Percentiles rank a stretch among this genome's conserved stretches.
These are phyloP conservation scores for Euphorbia lathyris DNA, from an alignment of 345 rosid species.

Conservation along the genomic window DNA sequence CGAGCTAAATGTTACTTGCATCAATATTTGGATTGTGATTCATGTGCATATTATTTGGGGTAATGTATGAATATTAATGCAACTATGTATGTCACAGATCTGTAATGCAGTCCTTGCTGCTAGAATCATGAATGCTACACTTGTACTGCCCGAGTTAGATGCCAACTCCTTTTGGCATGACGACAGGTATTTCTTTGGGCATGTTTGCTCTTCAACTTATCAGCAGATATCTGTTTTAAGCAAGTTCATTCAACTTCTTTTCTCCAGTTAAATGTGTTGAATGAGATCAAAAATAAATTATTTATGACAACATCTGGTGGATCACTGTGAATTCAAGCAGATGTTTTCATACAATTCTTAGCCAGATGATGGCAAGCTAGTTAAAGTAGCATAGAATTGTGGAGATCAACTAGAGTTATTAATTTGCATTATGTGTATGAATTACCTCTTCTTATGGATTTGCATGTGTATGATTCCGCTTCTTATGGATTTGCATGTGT, in stretches of 20 bases:
- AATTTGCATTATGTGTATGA: background rate
- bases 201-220: background rate
- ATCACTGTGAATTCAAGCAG: background rate
- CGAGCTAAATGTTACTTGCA: background rate
- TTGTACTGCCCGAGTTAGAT: constrained; percentile 93
- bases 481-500: too few relatives aligned
- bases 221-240: background rate
- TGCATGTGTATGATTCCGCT: too few relatives aligned
- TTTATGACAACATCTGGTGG: background rate
- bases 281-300: background rate
- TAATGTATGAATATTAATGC: background rate
- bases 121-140: constrained; percentile 97
- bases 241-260: background rate
- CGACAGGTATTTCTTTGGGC: constrained; percentile 60
- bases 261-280: background rate
- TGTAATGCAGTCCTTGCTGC: constrained; percentile 99
- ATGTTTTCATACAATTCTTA: background rate
- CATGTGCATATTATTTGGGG: constrained; percentile 2
- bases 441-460: constrained; percentile 1
- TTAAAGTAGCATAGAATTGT: background rate
- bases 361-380: background rate
- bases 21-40: background rate
- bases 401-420: background rate
- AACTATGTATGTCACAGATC: constrained; percentile 48
- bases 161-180: constrained; percentile 99